These are phyloP conservation scores for Hyphodiscus hymeniophilus DNA, from an alignment of 495 filamentous ascomycete species.

Conservation along the genomic window DNA sequence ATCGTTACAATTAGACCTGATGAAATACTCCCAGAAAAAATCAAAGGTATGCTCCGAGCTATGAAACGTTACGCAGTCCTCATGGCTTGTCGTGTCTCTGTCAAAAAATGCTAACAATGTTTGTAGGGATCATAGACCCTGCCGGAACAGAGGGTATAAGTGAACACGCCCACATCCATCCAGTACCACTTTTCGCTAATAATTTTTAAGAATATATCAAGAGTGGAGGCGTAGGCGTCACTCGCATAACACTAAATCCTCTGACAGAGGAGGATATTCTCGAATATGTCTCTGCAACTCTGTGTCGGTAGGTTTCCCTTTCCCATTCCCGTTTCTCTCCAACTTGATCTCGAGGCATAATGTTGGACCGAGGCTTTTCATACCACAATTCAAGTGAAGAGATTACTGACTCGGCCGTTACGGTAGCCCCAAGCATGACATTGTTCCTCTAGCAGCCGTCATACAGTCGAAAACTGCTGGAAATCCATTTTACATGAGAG, in stretches of 20 bases:
- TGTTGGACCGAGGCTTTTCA: too few species aligned
- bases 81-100: too few species aligned
- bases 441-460: conserved; percentile 57
- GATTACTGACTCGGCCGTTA: too few species aligned
- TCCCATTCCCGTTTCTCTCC: too few species aligned
- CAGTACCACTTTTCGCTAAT: conserved; percentile 11
- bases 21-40: conserved; percentile 36
- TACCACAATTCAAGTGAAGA: too few species aligned
- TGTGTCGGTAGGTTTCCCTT: too few species aligned
- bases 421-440: conserved; percentile 49
- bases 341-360: too few species aligned
- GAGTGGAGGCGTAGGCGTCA: conserved; percentile 33
- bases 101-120: too few species aligned
- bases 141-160: conserved; percentile 37
- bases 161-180: conserved; percentile 12
- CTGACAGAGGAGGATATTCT: conserved; percentile 68
- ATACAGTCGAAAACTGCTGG: conserved; percentile 75
- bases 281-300: conserved; percentile 66
- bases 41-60: conserved; percentile 28
- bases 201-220: conserved; percentile 19
- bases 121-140: conserved; percentile 31
- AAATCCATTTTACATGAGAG: conserved; percentile 81
- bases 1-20: conserved; percentile 59
- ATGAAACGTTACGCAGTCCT: too few species aligned
- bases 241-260: conserved; percentile 56